A percentile compares a stretch with the other conserved stretches of the same genome.
phyloP scores from a whole-genome alignment of 176 grass and related monocot species.

The Cenchrus purpureus region DNA sequence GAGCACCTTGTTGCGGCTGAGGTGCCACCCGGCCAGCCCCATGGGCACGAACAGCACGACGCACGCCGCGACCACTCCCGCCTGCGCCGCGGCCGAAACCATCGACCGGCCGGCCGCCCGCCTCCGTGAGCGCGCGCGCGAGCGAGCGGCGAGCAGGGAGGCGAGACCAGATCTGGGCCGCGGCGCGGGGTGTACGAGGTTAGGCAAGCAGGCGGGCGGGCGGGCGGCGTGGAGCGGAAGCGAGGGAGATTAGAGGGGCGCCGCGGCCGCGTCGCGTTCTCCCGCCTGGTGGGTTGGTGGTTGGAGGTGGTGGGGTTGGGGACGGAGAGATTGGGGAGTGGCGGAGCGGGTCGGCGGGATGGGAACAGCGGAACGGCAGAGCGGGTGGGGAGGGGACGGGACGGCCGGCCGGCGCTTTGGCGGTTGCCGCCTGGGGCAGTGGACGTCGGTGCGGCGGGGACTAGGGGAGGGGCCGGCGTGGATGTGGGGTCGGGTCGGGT shows the following conservation, averaged over 20 bases:
- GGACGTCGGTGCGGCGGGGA: not conserved
- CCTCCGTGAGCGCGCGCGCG: not conserved
- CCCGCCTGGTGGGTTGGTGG: conserved; percentile 41
- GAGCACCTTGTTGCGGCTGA: conserved; percentile 98
- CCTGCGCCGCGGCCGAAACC: conserved; percentile 60
- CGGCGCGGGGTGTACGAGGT: not conserved
- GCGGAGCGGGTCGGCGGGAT: conserved; percentile 43
- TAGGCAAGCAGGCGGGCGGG: conserved; percentile 2
- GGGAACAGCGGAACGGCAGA: conserved; percentile 49
- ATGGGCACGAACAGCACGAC: conserved; percentile 95
- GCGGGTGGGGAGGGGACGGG: conserved; percentile 13
- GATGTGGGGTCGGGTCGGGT: not conserved
- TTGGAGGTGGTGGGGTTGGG: conserved; percentile 8
- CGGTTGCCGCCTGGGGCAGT: not conserved
- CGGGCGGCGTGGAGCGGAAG: conserved; percentile 36
- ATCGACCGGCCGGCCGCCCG: conserved; percentile 27
- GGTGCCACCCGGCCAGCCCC: conserved; percentile 92
- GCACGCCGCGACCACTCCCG: conserved; percentile 78
- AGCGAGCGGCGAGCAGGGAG: not conserved
- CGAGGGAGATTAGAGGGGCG: conserved; percentile 39
- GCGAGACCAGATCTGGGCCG: conserved; percentile 29
- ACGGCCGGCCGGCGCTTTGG: not conserved
- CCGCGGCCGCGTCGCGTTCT: conserved; percentile 1
- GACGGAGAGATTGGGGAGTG: not conserved
- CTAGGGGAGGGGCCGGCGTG: not conserved